Conservation (phyloP, 495 filamentous ascomycete species). For the Tuber melanosporum region DNA sequence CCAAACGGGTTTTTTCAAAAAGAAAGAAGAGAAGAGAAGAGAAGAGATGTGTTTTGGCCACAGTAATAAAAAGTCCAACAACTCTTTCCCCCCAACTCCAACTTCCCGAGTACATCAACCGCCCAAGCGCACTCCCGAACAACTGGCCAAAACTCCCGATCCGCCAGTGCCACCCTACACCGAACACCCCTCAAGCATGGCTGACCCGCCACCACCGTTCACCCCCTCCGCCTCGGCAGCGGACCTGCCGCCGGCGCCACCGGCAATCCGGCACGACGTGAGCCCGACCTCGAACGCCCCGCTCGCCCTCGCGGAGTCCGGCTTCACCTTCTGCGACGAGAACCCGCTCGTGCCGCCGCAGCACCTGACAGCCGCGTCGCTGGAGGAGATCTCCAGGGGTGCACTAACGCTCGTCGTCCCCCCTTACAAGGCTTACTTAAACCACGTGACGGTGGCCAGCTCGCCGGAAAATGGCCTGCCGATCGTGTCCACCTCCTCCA, state of each 20-base stretch:
- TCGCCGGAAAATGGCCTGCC: conserved; percentile 43
- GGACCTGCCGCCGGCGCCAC: conserved; percentile 76
- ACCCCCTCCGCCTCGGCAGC: conserved; percentile 23
- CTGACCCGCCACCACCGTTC: conserved; percentile 37
- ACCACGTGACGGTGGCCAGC: conserved; percentile 34
- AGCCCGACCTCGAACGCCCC: conserved; percentile 73
- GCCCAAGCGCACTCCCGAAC: background rate
- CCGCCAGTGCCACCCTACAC: background rate
- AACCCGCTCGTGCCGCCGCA: conserved; percentile 60
- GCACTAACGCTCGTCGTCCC: conserved; percentile 36
- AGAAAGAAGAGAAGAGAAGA: too few species aligned
- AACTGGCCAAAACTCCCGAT: background rate
- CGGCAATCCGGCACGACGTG: conserved; percentile 57
- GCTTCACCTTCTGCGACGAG: conserved; percentile 60
- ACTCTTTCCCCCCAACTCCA: background rate
- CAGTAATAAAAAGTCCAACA: background rate
- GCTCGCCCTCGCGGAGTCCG: conserved; percentile 60
- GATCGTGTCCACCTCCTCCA: conserved; percentile 40
- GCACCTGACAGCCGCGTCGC: conserved; percentile 43
- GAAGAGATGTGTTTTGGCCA: background rate
- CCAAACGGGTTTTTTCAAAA: background rate
- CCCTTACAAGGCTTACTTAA: conserved; percentile 24
- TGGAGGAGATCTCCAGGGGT: conserved; percentile 37
- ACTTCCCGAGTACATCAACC: background rate
- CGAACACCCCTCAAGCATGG: too few species aligned